Evolutionary conservation across 345 rosid genomes (phyloP), one percentile per base, ranked within the genome.

Genomic region (Eucalyptus camaldulensis): DNA sequence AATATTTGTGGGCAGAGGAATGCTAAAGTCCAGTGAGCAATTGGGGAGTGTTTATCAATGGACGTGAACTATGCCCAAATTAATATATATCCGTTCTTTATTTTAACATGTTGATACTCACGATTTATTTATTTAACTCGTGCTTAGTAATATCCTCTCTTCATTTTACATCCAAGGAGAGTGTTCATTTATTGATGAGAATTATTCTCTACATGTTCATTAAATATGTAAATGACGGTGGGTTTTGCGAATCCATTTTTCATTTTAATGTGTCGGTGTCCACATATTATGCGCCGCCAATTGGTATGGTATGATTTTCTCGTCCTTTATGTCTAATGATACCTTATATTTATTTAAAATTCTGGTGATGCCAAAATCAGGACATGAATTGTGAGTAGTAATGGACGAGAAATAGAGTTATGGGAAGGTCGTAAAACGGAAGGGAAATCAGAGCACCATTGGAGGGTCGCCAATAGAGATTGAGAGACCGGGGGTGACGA

Each of bases 71-170:
- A 51, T 17, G 22, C 22, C 2, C 0, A 51, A 51, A 17, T 51
- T 51, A 7, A 51, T 51, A 51, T 7, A 17, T 51, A 53, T 53
- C 2, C 0, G 0, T 8, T 53, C 0, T 0, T 53, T 19, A 53
- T 53, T 53, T 53, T 53, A 53, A 53, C 2, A 2, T 19, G 2
- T 53, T 19, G 24, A 53, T 53, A 53, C 9, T 1, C 24, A 53
- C 2, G 0, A 19, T 1, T 2, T 1, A 53, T 53, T 19, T 53
- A 19, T 53, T 19, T 53, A 19, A 1, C 10, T 19, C 2, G 10
- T 53, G 24, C 56, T 53, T 4, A 7, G 4, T 53, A 8, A 53
- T 53, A 53, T 53, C 10, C 5, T 53, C 58, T 53, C 10, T 53
- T 53, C 24, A 8, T 53, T 19, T 53, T 53, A 19, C 56, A 51